phyloP scores from a whole-genome alignment of 306 rosid genomes.

The Sicyos baderoa region DNA sequence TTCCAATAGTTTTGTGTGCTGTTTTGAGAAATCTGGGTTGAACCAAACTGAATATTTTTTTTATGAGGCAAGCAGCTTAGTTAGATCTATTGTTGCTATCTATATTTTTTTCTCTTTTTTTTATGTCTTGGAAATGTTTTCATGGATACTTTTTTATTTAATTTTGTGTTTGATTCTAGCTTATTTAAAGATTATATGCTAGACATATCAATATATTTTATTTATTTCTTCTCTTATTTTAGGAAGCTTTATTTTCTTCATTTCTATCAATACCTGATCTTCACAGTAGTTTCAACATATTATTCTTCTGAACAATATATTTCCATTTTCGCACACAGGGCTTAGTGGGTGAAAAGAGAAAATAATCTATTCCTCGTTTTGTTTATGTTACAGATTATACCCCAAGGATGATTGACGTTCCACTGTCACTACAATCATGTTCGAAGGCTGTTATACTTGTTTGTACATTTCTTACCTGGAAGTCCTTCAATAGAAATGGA shows the following conservation, averaged over 20 bases:
- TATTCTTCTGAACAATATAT: background rate
- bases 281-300: background rate
- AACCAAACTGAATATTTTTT: too few species aligned
- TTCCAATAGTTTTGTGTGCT: too few species aligned
- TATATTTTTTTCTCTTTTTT: background rate
- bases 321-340: background rate
- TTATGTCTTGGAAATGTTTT: background rate
- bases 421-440: constrained; percentile 38
- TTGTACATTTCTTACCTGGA: constrained; percentile 81
- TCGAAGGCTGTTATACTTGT: constrained; percentile 84
- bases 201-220: background rate
- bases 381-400: constrained; percentile 48
- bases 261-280: background rate
- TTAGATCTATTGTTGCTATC: too few species aligned
- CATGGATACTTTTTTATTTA: background rate
- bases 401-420: constrained; percentile 44
- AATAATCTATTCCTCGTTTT: constrained; percentile 14
- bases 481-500: constrained; percentile 10
- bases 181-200: background rate
- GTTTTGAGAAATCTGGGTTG: too few species aligned
- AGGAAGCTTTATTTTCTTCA: background rate
- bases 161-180: background rate
- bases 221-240: background rate
- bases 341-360: background rate
- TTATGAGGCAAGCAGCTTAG: too few species aligned